Evolutionary conservation across 176 grass and related monocot species (phyloP).

Genomic region (Lolium rigidum): DNA sequence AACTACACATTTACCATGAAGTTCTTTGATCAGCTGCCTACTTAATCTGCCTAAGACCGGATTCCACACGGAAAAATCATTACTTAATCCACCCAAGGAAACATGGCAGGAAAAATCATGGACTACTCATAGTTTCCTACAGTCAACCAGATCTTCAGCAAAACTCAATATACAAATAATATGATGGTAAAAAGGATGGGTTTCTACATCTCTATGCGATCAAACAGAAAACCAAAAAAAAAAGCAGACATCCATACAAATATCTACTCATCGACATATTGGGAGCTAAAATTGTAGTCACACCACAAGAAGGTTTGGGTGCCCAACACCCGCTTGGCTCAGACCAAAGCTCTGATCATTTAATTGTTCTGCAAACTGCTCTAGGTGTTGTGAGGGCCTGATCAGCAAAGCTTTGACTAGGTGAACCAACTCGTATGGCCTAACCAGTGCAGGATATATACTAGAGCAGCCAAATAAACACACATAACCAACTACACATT

Average conservation of each 20-base stretch:
- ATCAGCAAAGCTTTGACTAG: not conserved
- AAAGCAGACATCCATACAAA: not conserved
- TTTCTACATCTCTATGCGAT: not conserved
- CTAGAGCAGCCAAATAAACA: not conserved
- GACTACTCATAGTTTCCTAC: not conserved
- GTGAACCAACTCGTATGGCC: not conserved
- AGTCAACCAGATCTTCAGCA: not conserved
- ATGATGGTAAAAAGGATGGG: not conserved
- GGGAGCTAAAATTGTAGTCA: not conserved
- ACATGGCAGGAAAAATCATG: not conserved
- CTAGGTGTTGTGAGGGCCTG: not conserved
- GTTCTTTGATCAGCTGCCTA: not conserved
- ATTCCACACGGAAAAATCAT: not conserved
- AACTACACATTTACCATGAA: not conserved
- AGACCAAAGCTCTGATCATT: not conserved
- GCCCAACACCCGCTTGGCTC: not conserved
- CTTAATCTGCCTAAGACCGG: not conserved
- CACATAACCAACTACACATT: not conserved
- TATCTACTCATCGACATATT: not conserved
- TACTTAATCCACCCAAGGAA: not conserved
- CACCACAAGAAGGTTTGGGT: not conserved
- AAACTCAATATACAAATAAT: not conserved
- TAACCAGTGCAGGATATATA: not conserved
- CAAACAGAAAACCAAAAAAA: not conserved
- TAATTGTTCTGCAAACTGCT: conserved; percentile 14